Evolutionary conservation across 441 rosid species (phyloP).

Genomic region (Daphne laureola): DNA sequence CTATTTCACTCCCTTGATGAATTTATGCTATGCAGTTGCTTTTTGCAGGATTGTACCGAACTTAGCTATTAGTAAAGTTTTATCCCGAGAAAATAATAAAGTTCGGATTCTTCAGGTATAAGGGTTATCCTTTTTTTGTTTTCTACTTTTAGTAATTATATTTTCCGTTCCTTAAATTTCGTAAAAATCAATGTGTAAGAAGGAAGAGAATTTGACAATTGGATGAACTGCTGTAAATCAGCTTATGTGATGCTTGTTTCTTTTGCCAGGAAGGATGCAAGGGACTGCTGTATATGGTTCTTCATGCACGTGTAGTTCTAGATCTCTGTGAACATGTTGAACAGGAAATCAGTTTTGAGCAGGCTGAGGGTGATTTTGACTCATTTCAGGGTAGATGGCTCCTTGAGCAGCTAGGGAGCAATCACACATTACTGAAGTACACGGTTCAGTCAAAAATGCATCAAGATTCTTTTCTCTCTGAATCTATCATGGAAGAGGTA

Average conservation of each 20-base stretch:
- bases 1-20: neutral
- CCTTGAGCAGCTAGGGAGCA: conserved; percentile 83
- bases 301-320: conserved; percentile 91
- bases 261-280: conserved; percentile 91
- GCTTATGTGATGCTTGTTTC: neutral
- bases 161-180: too few species aligned
- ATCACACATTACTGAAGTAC: conserved; percentile 86
- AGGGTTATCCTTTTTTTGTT: conserved; percentile 6
- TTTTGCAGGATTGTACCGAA: conserved; percentile 86
- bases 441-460: conserved; percentile 89
- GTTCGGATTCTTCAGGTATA: conserved; percentile 91
- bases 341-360: conserved; percentile 81
- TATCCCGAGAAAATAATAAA: conserved; percentile 85
- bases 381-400: conserved; percentile 90
- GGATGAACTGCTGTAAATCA: too few species aligned
- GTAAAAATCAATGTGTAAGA: too few species aligned
- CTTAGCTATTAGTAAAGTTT: conserved; percentile 85
- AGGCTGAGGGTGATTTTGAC: conserved; percentile 93
- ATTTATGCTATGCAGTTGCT: conserved; percentile 7
- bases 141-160: too few species aligned
- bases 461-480: conserved; percentile 82
- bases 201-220: too few species aligned
- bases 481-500: conserved; percentile 98
- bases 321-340: conserved; percentile 78
- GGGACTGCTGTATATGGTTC: conserved; percentile 91